These are phyloP conservation scores for Acacia pycnantha DNA, from an alignment of 331 rosid species.

Conservation along the genomic window DNA sequence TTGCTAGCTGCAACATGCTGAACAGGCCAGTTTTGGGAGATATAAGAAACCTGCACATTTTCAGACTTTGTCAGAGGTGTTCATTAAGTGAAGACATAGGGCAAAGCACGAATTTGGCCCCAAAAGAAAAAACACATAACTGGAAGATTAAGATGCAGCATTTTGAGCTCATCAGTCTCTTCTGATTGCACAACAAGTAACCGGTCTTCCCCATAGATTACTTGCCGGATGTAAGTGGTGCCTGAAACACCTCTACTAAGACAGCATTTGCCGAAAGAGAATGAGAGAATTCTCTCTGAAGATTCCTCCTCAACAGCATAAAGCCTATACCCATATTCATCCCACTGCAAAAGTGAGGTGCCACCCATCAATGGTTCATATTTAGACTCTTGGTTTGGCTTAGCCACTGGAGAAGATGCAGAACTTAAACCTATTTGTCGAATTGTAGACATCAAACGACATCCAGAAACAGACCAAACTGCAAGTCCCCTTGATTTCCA, in stretches of 20 bases:
- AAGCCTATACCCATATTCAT: slow-evolving; percentile 89
- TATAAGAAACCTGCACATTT: slow-evolving; percentile 81
- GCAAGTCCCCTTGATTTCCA: slow-evolving; percentile 96
- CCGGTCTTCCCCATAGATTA: slow-evolving; percentile 88
- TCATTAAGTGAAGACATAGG: slow-evolving; percentile 15
- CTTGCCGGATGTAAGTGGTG: slow-evolving; percentile 84
- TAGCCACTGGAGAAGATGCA: slow-evolving; percentile 77
- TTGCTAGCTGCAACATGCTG: slow-evolving; percentile 97
- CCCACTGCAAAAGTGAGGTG: slow-evolving; percentile 93
- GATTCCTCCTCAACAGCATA: slow-evolving; percentile 78
- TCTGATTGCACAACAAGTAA: slow-evolving; percentile 90
- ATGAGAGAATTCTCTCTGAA: slow-evolving; percentile 78
- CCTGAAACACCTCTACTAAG: slow-evolving; percentile 98
- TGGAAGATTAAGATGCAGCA: slow-evolving; percentile 95
- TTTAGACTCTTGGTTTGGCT: slow-evolving; percentile 77
- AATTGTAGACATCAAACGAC: slow-evolving; percentile 96
- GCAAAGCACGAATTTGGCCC: not conserved
- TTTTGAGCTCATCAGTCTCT: slow-evolving; percentile 94
- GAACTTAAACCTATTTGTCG: slow-evolving; percentile 93
- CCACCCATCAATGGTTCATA: slow-evolving; percentile 92
- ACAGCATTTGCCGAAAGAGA: slow-evolving; percentile 97
- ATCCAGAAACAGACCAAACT: slow-evolving; percentile 99
- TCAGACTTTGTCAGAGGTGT: slow-evolving; percentile 37
- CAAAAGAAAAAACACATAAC: slow-evolving; percentile 46
- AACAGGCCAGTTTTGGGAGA: slow-evolving; percentile 97